These are phyloP conservation scores for Pseudopyricularia cyperi DNA, from an alignment of 2,329 filamentous ascomycete genomes.

Conservation along the genomic window DNA sequence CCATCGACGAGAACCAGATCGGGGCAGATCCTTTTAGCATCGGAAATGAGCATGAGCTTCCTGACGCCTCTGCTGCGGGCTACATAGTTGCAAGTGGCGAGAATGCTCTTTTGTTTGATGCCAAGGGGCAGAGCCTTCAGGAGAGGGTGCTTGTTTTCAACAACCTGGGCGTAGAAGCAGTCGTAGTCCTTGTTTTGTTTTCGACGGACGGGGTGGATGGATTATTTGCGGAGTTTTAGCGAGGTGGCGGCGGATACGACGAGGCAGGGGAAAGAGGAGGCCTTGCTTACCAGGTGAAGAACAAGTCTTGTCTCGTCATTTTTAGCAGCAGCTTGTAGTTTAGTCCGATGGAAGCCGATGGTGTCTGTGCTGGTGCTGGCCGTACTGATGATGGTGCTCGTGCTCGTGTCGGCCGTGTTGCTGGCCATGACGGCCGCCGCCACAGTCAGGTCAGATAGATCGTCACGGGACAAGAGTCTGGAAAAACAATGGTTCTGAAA, in stretches of 20 bases:
- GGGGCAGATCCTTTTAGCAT: slow-evolving; percentile 69
- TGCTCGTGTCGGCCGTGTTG: neutral
- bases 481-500: too few species aligned
- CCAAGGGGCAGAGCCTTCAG: slow-evolving; percentile 65
- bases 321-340: too few species aligned
- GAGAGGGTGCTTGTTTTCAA: slow-evolving; percentile 66
- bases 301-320: neutral
- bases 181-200: slow-evolving; percentile 51
- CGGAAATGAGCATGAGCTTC: slow-evolving; percentile 76
- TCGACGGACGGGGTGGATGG: neutral
- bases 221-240: too few species aligned
- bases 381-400: neutral
- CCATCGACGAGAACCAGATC: slow-evolving; percentile 77
- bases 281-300: neutral
- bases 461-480: too few species aligned
- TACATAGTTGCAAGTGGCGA: slow-evolving; percentile 90
- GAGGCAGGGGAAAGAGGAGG: too few species aligned
- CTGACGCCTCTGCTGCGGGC: slow-evolving; percentile 59
- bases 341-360: too few species aligned
- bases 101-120: slow-evolving; percentile 84
- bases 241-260: too few species aligned
- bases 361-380: neutral
- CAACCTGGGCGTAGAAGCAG: slow-evolving; percentile 89
- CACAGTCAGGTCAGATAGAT: too few species aligned
- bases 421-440: too few species aligned